phyloP scores from a whole-genome alignment of 169 alveolate genomes.

The Plasmodium vinckei region DNA sequence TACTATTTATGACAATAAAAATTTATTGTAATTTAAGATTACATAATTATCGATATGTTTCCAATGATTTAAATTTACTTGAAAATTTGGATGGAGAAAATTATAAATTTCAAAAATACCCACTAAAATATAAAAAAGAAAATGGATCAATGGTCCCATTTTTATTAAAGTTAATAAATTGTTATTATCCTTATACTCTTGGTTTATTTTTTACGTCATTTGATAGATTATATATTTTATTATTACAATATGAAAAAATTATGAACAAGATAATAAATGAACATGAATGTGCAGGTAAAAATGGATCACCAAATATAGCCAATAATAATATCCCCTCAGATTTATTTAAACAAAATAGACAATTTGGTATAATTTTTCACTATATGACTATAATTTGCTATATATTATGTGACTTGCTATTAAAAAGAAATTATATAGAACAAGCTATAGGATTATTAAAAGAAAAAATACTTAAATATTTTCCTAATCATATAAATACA shows the following conservation, averaged over 20 bases:
- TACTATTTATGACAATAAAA: conserved; percentile 44
- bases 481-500: conserved; percentile 32
- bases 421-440: conserved; percentile 63
- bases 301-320: too few relatives aligned
- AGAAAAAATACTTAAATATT: conserved; percentile 40
- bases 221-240: conserved; percentile 42
- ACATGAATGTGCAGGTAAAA: not conserved
- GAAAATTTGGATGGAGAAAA: conserved; percentile 33
- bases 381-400: conserved; percentile 37
- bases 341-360: not conserved
- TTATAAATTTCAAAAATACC: conserved; percentile 35
- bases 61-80: conserved; percentile 30
- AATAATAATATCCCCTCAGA: not conserved
- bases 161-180: conserved; percentile 43
- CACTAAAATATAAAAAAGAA: conserved; percentile 49
- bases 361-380: conserved; percentile 15
- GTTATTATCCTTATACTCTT: conserved; percentile 66
- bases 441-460: conserved; percentile 54
- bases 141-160: conserved; percentile 63
- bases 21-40: conserved; percentile 72
- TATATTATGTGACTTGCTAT: conserved; percentile 61
- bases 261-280: not conserved
- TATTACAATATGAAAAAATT: conserved; percentile 29
- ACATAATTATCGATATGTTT: conserved; percentile 36
- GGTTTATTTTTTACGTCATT: conserved; percentile 53